Percentiles rank a stretch among this genome's conserved stretches.
These are phyloP conservation scores for Saturnispora saitoi DNA, from an alignment of 805 yeast species.

Conservation along the genomic window DNA sequence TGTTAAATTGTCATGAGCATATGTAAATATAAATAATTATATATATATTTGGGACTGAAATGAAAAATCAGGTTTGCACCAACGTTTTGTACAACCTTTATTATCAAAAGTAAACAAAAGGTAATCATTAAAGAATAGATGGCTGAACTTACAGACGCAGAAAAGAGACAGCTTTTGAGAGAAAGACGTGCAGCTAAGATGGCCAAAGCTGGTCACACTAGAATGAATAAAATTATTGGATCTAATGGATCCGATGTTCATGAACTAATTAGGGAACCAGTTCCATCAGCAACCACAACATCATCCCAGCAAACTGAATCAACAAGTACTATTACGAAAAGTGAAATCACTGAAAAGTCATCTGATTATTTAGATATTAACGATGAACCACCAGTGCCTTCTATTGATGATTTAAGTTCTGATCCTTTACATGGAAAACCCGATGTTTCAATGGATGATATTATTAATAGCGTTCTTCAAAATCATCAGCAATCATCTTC, in stretches of 20 bases:
- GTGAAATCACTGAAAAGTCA: neutral
- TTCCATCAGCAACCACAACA: conserved; percentile 24
- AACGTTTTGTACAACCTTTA: neutral
- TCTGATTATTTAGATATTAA: neutral
- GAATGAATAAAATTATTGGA: conserved; percentile 45
- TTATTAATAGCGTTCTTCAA: conserved; percentile 14
- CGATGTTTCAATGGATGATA: conserved; percentile 18
- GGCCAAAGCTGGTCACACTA: conserved; percentile 42
- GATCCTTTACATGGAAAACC: conserved; percentile 11
- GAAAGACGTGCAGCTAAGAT: conserved; percentile 62
- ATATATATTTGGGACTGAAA: no score
- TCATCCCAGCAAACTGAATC: conserved; percentile 1
- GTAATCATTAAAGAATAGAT: neutral
- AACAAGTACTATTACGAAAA: neutral
- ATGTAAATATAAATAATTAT: neutral
- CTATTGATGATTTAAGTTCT: conserved; percentile 4
- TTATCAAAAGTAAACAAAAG: neutral
- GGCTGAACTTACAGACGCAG: conserved; percentile 40
- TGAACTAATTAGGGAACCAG: conserved; percentile 5
- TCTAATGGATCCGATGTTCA: conserved; percentile 29
- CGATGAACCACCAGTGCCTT: conserved; percentile 14
- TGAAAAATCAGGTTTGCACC: neutral
- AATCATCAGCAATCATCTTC: neutral
- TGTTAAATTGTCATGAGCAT: neutral
- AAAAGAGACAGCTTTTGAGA: conserved; percentile 47